Base-by-base conservation (phyloP, 1,139 yeast species). In the Suhomyces kunorum region DNA sequence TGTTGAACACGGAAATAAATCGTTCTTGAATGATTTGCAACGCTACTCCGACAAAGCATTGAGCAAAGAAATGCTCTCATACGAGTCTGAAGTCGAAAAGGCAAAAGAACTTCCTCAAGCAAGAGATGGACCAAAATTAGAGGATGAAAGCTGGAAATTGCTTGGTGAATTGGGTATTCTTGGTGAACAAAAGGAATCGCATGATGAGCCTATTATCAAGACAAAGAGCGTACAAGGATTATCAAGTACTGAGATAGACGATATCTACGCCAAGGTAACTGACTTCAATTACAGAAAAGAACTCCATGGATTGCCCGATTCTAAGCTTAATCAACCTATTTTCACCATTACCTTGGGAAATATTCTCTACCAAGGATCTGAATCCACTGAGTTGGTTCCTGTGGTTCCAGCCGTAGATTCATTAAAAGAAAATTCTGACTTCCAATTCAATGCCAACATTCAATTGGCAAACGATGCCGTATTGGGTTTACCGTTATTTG, bases 361-460 rank as follows among this genome's bases (percentile, higher is more conserved):
- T 23, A 51, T 72, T 8, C 50, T 71, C 13, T 61, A 66, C 40
- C 60, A 64, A 40, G 49, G 50, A 0, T 41, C 46, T n/a, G 37
- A 37, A 14, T 27, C 37, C 3, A 13, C 14, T n/a, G 22, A 29
- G 11, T 13, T 41, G 18, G 25, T 43, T 4, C 39, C 42, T 6
- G 7, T 20, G n/a, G 25, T 32, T 11, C 47, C 45, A 1, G 3
- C 28, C 1, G 14, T 18, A 4, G 33, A 26, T n/a, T 9, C 16
- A 2, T 12, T 37, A 17, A 14, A 16, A 16, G 20, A 32, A 6
- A 29, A 32, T 6, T 25, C 30, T 8, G 34, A 54, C 37, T 61
- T 55, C 43, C 58, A 58, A 17, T 74, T 80, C 58, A 68, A 64
- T 48, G 61, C 80, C 17, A 66, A 70, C 34, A 58, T 72, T 6